Conservation (phyloP, 2,329 filamentous ascomycete species). For the Penicillium sp. region DNA sequence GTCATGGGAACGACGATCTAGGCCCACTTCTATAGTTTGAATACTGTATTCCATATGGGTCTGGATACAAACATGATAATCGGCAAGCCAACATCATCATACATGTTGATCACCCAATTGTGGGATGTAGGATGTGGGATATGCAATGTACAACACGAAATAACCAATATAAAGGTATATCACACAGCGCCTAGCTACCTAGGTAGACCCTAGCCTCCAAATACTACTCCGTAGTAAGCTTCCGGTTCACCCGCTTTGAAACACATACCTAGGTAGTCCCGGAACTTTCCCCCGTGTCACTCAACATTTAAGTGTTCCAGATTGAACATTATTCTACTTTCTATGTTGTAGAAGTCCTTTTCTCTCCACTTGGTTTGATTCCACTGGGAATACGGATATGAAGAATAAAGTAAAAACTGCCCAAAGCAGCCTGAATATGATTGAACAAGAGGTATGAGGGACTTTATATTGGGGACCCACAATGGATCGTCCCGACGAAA, state of each 20-base stretch:
- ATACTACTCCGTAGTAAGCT: too few species aligned
- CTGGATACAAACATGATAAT: background rate
- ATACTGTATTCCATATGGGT: constrained; percentile 9
- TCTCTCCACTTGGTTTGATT: too few species aligned
- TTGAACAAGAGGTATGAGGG: constrained; percentile 1
- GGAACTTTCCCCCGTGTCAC: background rate
- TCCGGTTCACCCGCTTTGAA: background rate
- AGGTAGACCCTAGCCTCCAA: too few species aligned
- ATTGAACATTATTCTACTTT: too few species aligned
- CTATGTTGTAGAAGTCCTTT: background rate
- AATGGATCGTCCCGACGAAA: constrained; percentile 6
- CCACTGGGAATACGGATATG: too few species aligned
- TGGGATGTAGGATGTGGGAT: background rate
- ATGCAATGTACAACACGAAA: background rate
- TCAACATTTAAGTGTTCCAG: background rate
- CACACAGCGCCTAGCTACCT: too few species aligned
- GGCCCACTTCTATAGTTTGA: constrained; percentile 16
- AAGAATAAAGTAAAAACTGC: background rate
- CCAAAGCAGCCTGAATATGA: background rate
- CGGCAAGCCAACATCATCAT: constrained; percentile 7
- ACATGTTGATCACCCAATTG: constrained; percentile 1
- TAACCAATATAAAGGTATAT: background rate
- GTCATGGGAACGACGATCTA: constrained; percentile 21
- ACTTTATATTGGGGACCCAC: constrained; percentile 6
- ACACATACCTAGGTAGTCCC: background rate